A percentile compares a stretch with the other conserved stretches of the same genome.
Conservation (phyloP, 129 eudicot species). For the Pittosporum tobira region DNA sequence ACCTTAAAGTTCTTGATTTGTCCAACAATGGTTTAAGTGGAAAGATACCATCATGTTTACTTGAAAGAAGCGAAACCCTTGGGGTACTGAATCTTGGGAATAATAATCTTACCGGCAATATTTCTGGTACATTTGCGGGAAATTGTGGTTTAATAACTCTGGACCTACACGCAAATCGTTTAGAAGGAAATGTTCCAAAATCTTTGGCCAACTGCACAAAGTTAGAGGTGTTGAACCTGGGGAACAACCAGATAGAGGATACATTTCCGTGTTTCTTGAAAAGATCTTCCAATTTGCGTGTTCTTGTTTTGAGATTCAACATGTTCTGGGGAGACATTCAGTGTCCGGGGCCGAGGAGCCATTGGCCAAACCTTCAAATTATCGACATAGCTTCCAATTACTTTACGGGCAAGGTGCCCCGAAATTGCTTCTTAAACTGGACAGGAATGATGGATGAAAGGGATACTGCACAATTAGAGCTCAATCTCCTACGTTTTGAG, state of each 20-base stretch:
- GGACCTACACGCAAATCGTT: constrained; percentile 30
- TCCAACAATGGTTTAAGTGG: constrained; percentile 40
- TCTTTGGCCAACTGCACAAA: constrained; percentile 35
- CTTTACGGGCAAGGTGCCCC: constrained; percentile 33
- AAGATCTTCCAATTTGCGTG: constrained; percentile 34
- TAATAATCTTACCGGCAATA: background rate
- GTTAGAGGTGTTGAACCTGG: constrained; percentile 52
- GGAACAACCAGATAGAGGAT: constrained; percentile 35
- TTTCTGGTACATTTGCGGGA: constrained; percentile 17
- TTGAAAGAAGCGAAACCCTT: background rate
- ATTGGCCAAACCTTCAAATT: constrained; percentile 59
- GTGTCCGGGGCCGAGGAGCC: constrained; percentile 21
- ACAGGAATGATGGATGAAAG: constrained; percentile 32
- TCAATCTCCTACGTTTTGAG: constrained; percentile 21
- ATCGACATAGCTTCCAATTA: constrained; percentile 43
- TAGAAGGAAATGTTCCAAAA: constrained; percentile 39
- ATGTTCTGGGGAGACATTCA: constrained; percentile 32
- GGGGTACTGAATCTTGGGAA: constrained; percentile 6
- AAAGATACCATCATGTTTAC: constrained; percentile 40
- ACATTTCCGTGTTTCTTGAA: constrained; percentile 44
- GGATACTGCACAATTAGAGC: constrained; percentile 1
- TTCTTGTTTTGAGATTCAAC: constrained; percentile 54
- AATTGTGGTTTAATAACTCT: constrained; percentile 40
- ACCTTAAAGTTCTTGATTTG: constrained; percentile 48
- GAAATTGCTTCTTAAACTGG: constrained; percentile 24